phyloP scores from a whole-genome alignment of 805 yeast species.

The Yamadazyma kitorensis region DNA sequence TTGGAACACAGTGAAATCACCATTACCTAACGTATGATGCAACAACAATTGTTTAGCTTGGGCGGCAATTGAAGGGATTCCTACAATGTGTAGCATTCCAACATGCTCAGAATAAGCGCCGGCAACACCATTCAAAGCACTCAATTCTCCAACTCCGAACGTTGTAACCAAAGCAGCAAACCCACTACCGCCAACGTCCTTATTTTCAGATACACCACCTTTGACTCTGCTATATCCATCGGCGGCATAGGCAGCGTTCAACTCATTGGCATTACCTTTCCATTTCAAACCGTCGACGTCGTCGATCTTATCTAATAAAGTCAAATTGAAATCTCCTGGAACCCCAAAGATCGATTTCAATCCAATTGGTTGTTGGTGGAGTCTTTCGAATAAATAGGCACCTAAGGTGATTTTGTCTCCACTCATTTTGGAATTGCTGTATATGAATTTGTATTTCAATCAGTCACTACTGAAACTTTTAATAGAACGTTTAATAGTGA shows the following conservation, averaged over 20 bases:
- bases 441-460: no score
- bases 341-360: constrained; percentile 74
- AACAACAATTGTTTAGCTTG: constrained; percentile 45
- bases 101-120: constrained; percentile 91
- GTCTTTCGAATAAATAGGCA: constrained; percentile 73
- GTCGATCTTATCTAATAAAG: constrained; percentile 68
- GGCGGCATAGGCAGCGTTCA: constrained; percentile 85
- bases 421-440: no score
- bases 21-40: constrained; percentile 44
- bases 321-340: constrained; percentile 79
- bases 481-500: no score
- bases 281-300: constrained; percentile 75
- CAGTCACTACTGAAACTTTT: no score
- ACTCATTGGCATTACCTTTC: constrained; percentile 90
- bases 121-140: constrained; percentile 82
- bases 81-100: constrained; percentile 80
- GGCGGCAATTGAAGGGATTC: constrained; percentile 76
- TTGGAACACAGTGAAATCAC: constrained; percentile 54
- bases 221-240: constrained; percentile 86
- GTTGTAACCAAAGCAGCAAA: constrained; percentile 75
- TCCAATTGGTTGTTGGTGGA: constrained; percentile 56
- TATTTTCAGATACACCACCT: constrained; percentile 32
- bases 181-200: constrained; percentile 10
- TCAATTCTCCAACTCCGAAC: constrained; percentile 87
- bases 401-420: constrained; percentile 61